Conservation (phyloP, 2,329 filamentous ascomycete species). For the Penicillium palitans region DNA sequence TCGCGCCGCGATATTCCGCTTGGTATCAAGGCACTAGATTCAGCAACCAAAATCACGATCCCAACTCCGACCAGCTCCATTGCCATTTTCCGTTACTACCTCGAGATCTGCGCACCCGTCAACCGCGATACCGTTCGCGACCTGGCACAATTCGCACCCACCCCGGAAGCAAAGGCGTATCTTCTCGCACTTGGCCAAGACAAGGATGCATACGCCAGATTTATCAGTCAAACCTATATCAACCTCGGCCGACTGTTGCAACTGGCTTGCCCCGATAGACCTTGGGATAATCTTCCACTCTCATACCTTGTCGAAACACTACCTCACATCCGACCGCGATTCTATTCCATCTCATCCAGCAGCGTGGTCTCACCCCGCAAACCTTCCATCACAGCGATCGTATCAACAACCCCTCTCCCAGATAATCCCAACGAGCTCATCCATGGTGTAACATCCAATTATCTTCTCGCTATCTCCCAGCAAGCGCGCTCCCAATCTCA, state of each 20-base stretch:
- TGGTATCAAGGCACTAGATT: constrained; percentile 59
- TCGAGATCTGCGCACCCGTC: constrained; percentile 89
- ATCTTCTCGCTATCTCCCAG: constrained; percentile 66
- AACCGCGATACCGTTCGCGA: constrained; percentile 85
- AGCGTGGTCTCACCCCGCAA: constrained; percentile 49
- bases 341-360: constrained; percentile 89
- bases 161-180: constrained; percentile 71
- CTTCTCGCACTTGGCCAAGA: constrained; percentile 79
- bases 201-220: constrained; percentile 81
- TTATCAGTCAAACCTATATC: constrained; percentile 71
- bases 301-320: constrained; percentile 85
- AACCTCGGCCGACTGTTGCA: constrained; percentile 56
- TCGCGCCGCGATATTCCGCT: constrained; percentile 36
- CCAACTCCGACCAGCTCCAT: constrained; percentile 88
- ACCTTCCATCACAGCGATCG: constrained; percentile 78
- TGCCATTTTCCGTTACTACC: constrained; percentile 81
- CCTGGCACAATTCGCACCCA: constrained; percentile 79
- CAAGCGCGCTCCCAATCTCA: constrained; percentile 68
- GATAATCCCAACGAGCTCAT: constrained; percentile 69
- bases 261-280: constrained; percentile 64
- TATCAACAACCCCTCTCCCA: constrained; percentile 73
- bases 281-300: constrained; percentile 79
- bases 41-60: constrained; percentile 78
- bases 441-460: constrained; percentile 91
- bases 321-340: constrained; percentile 84